These are phyloP conservation scores for Diutina mesorugosa DNA, from an alignment of 1,139 yeast genomes.

Conservation along the genomic window DNA sequence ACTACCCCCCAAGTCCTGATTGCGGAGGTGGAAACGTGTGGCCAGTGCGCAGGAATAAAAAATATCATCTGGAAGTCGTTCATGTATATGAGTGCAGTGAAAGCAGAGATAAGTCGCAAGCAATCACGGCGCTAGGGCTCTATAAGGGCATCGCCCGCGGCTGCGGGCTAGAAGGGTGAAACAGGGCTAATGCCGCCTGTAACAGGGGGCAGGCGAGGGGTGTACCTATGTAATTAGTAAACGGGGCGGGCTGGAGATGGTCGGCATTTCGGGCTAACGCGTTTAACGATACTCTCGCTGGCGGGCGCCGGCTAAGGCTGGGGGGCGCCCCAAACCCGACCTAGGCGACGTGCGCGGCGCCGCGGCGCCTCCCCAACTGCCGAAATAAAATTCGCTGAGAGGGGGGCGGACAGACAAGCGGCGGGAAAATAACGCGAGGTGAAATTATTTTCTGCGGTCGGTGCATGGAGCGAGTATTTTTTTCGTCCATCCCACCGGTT, in stretches of 20 bases:
- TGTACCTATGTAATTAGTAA: no score
- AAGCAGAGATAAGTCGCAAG: neutral
- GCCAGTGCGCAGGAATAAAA: neutral
- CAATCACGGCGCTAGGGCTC: neutral
- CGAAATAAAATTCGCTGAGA: neutral
- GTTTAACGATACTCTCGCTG: no score
- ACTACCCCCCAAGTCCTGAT: neutral
- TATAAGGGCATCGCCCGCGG: no score
- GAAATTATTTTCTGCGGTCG: neutral
- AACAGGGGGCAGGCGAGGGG: no score
- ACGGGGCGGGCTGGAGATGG: no score
- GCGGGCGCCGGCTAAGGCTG: no score
- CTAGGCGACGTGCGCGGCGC: neutral
- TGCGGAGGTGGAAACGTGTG: neutral
- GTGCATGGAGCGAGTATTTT: neutral
- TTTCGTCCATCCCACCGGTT: neutral
- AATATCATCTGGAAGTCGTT: neutral
- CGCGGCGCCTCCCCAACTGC: neutral
- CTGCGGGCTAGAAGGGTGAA: no score
- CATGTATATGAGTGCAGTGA: neutral
- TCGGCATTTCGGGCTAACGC: no score
- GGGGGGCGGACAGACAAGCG: neutral
- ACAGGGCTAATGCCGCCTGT: no score
- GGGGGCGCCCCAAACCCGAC: neutral
- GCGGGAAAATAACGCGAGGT: neutral